Evolutionary conservation across 495 filamentous ascomycete species (phyloP), one percentile per base, ranked within the genome.

Genomic region (Hypoxylon fragiforme): DNA sequence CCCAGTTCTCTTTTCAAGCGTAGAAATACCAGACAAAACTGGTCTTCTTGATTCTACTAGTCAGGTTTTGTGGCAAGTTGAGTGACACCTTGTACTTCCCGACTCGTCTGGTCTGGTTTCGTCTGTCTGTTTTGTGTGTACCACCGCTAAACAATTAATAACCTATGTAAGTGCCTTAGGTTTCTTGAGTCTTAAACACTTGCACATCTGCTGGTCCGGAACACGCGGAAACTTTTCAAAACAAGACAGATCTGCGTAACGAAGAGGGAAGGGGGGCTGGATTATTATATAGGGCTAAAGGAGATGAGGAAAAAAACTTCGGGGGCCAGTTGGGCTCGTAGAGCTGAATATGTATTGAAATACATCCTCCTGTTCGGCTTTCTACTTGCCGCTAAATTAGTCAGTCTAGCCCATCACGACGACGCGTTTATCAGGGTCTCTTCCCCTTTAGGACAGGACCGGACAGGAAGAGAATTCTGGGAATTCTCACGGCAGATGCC

Each of bases 301-400:
- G 31, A n/a, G 15, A 26, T 14, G n/a, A 42, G 15, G 38, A 49
- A 24, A 22, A 35, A 49, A 49, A 38, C 9, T 9, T 9, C n/a
- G 19, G 12, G 39, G 21, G 14, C 24, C 32, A 50, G 5, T 32
- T 38, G 14, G 32, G 34, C 34, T 18, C 14, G 41, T 30, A 43
- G 55, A 34, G 22, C 19, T 52, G 50, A 54, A 54, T 60, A 60
- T 50, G 44, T 60, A 60, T 49, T 35, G 51, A 60, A 53, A 54
- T 7, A 26, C 32, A 57, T 57, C 54, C 54, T 50, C 21, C 44
- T 35, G 40, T 28, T n/a, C 20, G 32, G 19, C 19, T n/a, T 49
- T 53, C 56, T 50, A 49, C 18, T 48, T 60, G 44, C 22, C 49
- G 56, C 56, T 54, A 49, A 41, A 36, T 40, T 38, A 43, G 55